Conservation (phyloP, 2,329 filamentous ascomycete genomes). For the Fusarium dimerum region DNA sequence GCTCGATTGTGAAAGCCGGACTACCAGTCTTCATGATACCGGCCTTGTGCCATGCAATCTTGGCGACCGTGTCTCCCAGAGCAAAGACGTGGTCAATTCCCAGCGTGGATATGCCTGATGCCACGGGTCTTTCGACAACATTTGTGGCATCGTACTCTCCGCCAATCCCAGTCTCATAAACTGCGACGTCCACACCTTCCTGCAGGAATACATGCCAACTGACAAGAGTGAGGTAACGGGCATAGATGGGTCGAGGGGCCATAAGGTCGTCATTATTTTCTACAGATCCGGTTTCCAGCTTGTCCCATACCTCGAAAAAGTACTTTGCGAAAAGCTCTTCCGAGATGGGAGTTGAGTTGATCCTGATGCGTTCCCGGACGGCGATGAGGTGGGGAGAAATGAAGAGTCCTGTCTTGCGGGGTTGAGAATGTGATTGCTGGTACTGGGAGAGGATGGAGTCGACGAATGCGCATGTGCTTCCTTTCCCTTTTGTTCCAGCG, state of each 20-base stretch:
- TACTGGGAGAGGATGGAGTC: conserved; percentile 62
- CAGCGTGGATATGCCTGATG: conserved; percentile 63
- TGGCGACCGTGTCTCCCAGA: conserved; percentile 62
- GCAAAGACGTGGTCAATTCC: conserved; percentile 68
- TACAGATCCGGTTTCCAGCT: conserved; percentile 41
- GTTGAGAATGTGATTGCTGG: conserved; percentile 35
- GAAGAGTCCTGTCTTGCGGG: conserved; percentile 60
- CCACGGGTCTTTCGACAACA: conserved; percentile 58
- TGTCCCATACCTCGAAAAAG: conserved; percentile 69
- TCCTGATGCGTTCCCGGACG: conserved; percentile 67
- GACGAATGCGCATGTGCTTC: conserved; percentile 69
- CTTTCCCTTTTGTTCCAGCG: conserved; percentile 77
- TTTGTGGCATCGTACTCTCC: conserved; percentile 72
- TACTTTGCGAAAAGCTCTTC: conserved; percentile 62
- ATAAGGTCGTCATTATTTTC: conserved; percentile 36
- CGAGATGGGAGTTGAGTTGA: conserved; percentile 59
- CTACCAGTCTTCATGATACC: conserved; percentile 66
- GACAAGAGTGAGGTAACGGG: conserved; percentile 65
- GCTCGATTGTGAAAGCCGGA: conserved; percentile 59
- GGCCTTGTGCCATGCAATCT: conserved; percentile 75
- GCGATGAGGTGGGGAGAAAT: conserved; percentile 69
- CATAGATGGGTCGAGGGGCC: conserved; percentile 55
- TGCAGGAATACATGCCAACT: conserved; percentile 66
- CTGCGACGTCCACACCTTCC: conserved; percentile 61
- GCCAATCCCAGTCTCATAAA: conserved; percentile 69